phyloP scores from a whole-genome alignment of 352 stramenopile species.

The Pythium aristosporum region DNA sequence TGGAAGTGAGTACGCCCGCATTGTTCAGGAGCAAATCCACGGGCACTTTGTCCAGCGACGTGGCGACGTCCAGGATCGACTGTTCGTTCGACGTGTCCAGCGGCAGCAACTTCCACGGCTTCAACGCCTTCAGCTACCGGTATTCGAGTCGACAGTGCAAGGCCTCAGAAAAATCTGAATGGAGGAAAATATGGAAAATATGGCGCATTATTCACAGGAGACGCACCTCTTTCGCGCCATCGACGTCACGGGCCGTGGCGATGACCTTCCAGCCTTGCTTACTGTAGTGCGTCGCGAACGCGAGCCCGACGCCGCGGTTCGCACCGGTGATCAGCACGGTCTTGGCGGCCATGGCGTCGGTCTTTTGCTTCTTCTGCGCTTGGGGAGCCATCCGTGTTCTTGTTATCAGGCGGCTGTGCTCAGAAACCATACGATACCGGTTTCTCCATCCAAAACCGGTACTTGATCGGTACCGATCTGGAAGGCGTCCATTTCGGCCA shows the following conservation, averaged over 20 bases:
- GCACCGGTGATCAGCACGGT: slow-evolving; percentile 47
- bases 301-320: slow-evolving; percentile 55
- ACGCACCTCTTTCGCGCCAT: slow-evolving; percentile 30
- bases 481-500: slow-evolving; percentile 7
- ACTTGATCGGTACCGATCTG: slow-evolving; percentile 14
- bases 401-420: background rate
- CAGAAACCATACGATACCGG: slow-evolving; percentile 4
- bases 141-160: background rate
- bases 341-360: slow-evolving; percentile 32
- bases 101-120: slow-evolving; percentile 40
- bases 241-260: slow-evolving; percentile 24
- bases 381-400: background rate
- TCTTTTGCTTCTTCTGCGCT: slow-evolving; percentile 11
- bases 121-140: slow-evolving; percentile 14
- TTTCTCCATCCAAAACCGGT: slow-evolving; percentile 1
- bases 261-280: slow-evolving; percentile 31
- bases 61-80: slow-evolving; percentile 36
- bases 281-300: slow-evolving; percentile 37
- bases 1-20: slow-evolving; percentile 40
- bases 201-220: slow-evolving; percentile 1
- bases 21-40: slow-evolving; percentile 72
- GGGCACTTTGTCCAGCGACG: slow-evolving; percentile 36
- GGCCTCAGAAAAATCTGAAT: background rate
- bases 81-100: slow-evolving; percentile 45
- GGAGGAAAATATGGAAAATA: too few relatives aligned